Evolutionary conservation across 1,139 yeast genomes (phyloP).

Genomic region (Suhomyces maxii): DNA sequence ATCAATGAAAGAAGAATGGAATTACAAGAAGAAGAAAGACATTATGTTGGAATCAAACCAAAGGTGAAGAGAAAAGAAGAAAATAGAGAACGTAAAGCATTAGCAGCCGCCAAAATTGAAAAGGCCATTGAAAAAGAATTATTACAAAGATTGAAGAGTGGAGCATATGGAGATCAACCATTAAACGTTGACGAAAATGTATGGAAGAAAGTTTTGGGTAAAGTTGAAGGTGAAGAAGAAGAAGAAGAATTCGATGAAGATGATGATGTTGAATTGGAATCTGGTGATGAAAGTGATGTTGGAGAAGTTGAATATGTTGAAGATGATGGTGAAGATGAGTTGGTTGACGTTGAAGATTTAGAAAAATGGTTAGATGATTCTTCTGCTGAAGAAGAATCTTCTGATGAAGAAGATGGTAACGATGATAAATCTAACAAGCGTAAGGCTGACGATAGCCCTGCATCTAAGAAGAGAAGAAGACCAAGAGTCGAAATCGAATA

Average conservation of each 20-base stretch:
- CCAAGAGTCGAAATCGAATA: slow-evolving; percentile 83
- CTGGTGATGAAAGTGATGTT: slow-evolving; percentile 61
- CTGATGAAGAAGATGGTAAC: slow-evolving; percentile 21
- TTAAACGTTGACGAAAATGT: slow-evolving; percentile 92
- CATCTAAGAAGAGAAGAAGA: slow-evolving; percentile 54
- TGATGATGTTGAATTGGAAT: slow-evolving; percentile 61
- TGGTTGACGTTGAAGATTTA: slow-evolving; percentile 88
- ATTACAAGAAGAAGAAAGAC: slow-evolving; percentile 86
- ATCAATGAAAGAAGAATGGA: slow-evolving; percentile 95
- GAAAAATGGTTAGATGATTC: slow-evolving; percentile 86
- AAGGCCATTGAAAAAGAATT: slow-evolving; percentile 95
- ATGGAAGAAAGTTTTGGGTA: slow-evolving; percentile 91
- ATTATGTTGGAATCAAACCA: slow-evolving; percentile 86
- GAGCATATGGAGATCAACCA: slow-evolving; percentile 98
- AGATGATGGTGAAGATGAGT: slow-evolving; percentile 83
- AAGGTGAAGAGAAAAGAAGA: slow-evolving; percentile 94
- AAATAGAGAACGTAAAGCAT: slow-evolving; percentile 92
- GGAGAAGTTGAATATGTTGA: slow-evolving; percentile 86
- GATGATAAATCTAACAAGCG: slow-evolving; percentile 33
- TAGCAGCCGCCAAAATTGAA: slow-evolving; percentile 95
- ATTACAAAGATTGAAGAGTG: slow-evolving; percentile 90
- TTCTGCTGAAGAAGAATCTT: slow-evolving; percentile 29
- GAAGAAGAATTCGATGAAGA: slow-evolving; percentile 60
- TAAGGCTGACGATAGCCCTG: slow-evolving; percentile 38
- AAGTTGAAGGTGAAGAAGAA: slow-evolving; percentile 56